Base-by-base conservation (phyloP, 139 green algal species). In the Chlamydomonas eustigma region DNA sequence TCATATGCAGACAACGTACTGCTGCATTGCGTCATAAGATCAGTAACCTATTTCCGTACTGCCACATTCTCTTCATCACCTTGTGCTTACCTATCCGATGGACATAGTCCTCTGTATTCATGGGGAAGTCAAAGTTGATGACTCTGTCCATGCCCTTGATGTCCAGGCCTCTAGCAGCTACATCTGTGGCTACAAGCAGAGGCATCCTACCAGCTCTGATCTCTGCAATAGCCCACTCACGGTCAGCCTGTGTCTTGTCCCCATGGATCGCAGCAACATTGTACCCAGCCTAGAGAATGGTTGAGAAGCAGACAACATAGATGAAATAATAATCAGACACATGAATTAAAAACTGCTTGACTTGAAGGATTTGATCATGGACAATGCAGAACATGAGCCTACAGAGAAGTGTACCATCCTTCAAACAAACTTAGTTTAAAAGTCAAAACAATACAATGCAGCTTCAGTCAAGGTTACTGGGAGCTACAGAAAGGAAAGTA, bases 231-330 rank as follows among this genome's bases (percentile, higher is more conserved):
- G 65, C 65, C 65, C 65, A 72, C 65, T 98, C 94, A 44, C 94
- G 90, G 85, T 97, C 94, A 73, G 87, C 80, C 88, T 98, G 94
- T 70, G 81, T 83, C 87, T 97, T 97, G 88, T 98, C 94, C 51
- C 94, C 94, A 81, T 98, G 94, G 79, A 98, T 97, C 44, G 90
- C 82, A 1, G 84, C 84, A 8, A 72, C 34, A 4, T 72, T 72
- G 65, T 44, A 39, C 6, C 65, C 65, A 6, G 65, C 65, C 44
- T 58, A 18, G 18, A n/a, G n/a, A n/a, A n/a, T n/a, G n/a, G n/a
- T n/a, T n/a, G n/a, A n/a, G n/a, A n/a, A n/a, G n/a, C n/a, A n/a
- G n/a, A n/a, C n/a, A n/a, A n/a, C n/a, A n/a, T n/a, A n/a, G n/a
- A n/a, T n/a, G n/a, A n/a, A n/a, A n/a, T n/a, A n/a, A n/a, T n/a